Conservation (phyloP, 116 monocot species). For the Zostera marina region DNA sequence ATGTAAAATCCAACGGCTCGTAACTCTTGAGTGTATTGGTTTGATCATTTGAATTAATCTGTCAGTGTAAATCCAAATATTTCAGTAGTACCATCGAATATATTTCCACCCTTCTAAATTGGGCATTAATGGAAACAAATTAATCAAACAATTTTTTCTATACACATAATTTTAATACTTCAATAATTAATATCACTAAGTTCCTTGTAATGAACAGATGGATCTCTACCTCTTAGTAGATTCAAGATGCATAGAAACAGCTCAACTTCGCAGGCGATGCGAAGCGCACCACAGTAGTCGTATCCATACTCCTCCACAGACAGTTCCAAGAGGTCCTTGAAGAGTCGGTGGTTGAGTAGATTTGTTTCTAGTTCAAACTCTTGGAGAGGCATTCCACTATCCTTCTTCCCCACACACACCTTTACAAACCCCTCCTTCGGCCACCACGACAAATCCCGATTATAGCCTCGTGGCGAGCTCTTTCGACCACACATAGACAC, state of each 20-base stretch:
- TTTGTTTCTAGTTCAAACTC: slow-evolving; percentile 3
- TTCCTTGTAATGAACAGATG: slow-evolving; percentile 5
- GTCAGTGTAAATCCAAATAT: too few species aligned
- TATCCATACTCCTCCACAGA: slow-evolving; percentile 21
- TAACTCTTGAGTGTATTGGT: too few species aligned
- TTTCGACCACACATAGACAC: not conserved
- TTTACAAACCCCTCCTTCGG: not conserved
- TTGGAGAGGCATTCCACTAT: not conserved
- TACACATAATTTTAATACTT: too few species aligned
- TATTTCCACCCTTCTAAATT: too few species aligned
- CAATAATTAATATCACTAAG: too few species aligned
- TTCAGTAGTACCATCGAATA: too few species aligned
- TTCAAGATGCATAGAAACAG: slow-evolving; percentile 10
- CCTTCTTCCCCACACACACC: not conserved
- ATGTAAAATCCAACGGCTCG: too few species aligned
- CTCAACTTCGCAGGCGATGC: slow-evolving; percentile 15
- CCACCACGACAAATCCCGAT: not conserved
- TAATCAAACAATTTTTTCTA: too few species aligned
- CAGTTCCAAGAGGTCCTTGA: slow-evolving; percentile 10
- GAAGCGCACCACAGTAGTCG: slow-evolving; percentile 16
- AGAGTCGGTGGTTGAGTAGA: slow-evolving; percentile 13
- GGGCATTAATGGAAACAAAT: too few species aligned
- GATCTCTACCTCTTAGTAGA: slow-evolving; percentile 7
- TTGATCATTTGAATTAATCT: too few species aligned
- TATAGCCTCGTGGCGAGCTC: not conserved